Percentiles rank a stretch among this genome's conserved stretches.
These are phyloP conservation scores for Venturia aucupariae DNA, from an alignment of 2,329 filamentous ascomycete species.

Conservation along the genomic window DNA sequence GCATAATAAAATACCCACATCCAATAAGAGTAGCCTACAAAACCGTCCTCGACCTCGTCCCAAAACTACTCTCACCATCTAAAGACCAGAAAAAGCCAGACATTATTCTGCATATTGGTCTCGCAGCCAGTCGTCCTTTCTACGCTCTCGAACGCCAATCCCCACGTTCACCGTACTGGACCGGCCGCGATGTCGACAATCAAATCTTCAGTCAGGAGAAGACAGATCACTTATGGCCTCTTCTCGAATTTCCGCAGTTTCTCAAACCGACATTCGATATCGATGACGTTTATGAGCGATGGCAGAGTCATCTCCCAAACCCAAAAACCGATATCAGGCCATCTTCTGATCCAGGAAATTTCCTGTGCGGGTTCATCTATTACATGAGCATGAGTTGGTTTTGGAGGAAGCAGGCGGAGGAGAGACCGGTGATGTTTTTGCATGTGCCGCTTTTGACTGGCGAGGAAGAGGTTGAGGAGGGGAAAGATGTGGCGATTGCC, in stretches of 20 bases:
- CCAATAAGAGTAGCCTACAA: slow-evolving; percentile 29
- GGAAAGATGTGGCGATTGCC: slow-evolving; percentile 23
- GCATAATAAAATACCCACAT: slow-evolving; percentile 26
- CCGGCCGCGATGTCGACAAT: slow-evolving; percentile 25
- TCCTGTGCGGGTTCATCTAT: slow-evolving; percentile 38
- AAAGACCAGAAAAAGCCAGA: slow-evolving; percentile 16
- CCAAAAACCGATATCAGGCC: slow-evolving; percentile 19
- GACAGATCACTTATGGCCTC: slow-evolving; percentile 20
- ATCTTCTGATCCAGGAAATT: slow-evolving; percentile 34
- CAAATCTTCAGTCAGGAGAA: slow-evolving; percentile 20
- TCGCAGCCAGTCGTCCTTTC: slow-evolving; percentile 27
- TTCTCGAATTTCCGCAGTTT: slow-evolving; percentile 18
- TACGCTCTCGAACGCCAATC: slow-evolving; percentile 28
- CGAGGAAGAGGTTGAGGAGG: slow-evolving; percentile 24
- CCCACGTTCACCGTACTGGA: slow-evolving; percentile 18
- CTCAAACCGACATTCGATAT: slow-evolving; percentile 26
- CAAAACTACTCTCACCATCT: slow-evolving; percentile 20
- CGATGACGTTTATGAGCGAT: slow-evolving; percentile 24
- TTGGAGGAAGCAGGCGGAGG: slow-evolving; percentile 17
- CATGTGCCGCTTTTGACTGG: slow-evolving; percentile 32
- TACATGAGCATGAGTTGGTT: slow-evolving; percentile 30
- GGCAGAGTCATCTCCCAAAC: slow-evolving; percentile 16
- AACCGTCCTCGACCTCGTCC: slow-evolving; percentile 22
- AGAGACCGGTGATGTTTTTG: slow-evolving; percentile 32
- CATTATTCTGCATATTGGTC: slow-evolving; percentile 30